These are phyloP conservation scores for Strobilomyces confusus DNA, from an alignment of 768 basidiomycete species.

Conservation along the genomic window DNA sequence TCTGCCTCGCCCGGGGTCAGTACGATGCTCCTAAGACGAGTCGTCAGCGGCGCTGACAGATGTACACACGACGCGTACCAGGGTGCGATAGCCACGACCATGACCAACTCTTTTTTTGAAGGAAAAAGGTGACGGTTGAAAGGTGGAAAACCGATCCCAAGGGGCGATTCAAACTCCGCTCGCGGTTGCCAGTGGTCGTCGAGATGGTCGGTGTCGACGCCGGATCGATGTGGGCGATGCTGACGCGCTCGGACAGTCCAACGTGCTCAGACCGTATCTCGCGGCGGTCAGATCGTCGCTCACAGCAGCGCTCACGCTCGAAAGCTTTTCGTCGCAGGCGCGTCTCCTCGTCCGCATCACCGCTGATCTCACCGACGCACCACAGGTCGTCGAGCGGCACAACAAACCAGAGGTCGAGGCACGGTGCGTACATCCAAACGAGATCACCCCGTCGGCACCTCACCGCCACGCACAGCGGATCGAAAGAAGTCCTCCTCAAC, in stretches of 20 bases:
- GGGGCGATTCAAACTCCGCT: slow-evolving; percentile 44
- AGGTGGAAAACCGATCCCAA: neutral
- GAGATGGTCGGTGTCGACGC: slow-evolving; percentile 47
- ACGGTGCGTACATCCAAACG: slow-evolving; percentile 43
- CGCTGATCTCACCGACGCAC: slow-evolving; percentile 1
- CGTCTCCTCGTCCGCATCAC: slow-evolving; percentile 8
- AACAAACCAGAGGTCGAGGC: slow-evolving; percentile 96
- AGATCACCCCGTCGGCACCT: neutral
- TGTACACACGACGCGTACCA: slow-evolving; percentile 45
- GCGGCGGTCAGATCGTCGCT: slow-evolving; percentile 93
- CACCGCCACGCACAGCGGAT: slow-evolving; percentile 51
- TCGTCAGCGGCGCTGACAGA: slow-evolving; percentile 4
- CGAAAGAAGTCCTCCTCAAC: slow-evolving; percentile 92
- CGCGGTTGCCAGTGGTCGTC: slow-evolving; percentile 10
- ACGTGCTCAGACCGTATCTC: slow-evolving; percentile 92
- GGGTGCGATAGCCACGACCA: slow-evolving; percentile 60
- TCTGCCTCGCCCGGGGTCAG: slow-evolving; percentile 56
- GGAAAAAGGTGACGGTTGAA: neutral
- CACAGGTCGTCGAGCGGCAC: slow-evolving; percentile 90
- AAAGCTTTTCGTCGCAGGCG: slow-evolving; percentile 92
- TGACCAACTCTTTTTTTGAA: slow-evolving; percentile 28
- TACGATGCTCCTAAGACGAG: slow-evolving; percentile 52
- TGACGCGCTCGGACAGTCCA: slow-evolving; percentile 57
- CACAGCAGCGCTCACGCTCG: slow-evolving; percentile 94
- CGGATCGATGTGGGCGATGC: neutral